A percentile compares a stretch with the other conserved stretches of the same genome.
Evolutionary conservation across 2,329 filamentous ascomycete species (phyloP).

Genomic region (Pseudogymnoascus sp.): DNA sequence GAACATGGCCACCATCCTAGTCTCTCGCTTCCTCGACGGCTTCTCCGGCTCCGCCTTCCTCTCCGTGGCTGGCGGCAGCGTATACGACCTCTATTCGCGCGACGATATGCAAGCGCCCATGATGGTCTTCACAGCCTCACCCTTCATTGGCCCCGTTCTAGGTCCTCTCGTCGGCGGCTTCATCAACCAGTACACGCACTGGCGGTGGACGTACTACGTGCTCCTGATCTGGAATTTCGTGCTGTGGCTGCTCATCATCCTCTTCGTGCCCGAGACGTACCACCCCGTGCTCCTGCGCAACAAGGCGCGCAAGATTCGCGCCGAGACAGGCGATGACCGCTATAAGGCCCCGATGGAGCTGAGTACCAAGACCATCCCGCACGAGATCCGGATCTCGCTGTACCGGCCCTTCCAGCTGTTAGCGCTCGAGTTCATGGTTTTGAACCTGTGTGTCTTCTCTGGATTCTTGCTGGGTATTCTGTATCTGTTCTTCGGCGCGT

Average conservation of each 20-base stretch:
- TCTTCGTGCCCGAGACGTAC: conserved; percentile 84
- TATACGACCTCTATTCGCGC: conserved; percentile 69
- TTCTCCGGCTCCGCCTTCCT: conserved; percentile 63
- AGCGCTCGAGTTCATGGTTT: conserved; percentile 75
- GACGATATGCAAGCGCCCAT: conserved; percentile 71
- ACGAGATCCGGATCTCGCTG: conserved; percentile 53
- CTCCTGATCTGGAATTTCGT: conserved; percentile 74
- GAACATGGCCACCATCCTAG: conserved; percentile 74
- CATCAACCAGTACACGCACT: conserved; percentile 68
- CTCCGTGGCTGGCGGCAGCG: conserved; percentile 75
- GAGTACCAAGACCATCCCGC: conserved; percentile 58
- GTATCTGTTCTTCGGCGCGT: conserved; percentile 88
- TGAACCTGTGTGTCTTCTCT: conserved; percentile 74
- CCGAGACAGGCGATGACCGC: conserved; percentile 69
- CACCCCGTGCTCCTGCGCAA: conserved; percentile 65
- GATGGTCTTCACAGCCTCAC: conserved; percentile 67
- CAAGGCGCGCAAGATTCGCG: conserved; percentile 64
- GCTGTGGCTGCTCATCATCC: conserved; percentile 56
- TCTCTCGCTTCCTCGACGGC: conserved; percentile 72
- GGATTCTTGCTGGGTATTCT: conserved; percentile 81
- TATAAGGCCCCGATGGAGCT: conserved; percentile 76
- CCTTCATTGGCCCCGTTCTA: conserved; percentile 56
- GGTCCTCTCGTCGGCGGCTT: conserved; percentile 67
- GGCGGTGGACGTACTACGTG: conserved; percentile 81
- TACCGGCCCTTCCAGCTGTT: conserved; percentile 67